Conservation (phyloP, 1,284 basidiomycete species). For the Sanghuangporus weigelae region DNA sequence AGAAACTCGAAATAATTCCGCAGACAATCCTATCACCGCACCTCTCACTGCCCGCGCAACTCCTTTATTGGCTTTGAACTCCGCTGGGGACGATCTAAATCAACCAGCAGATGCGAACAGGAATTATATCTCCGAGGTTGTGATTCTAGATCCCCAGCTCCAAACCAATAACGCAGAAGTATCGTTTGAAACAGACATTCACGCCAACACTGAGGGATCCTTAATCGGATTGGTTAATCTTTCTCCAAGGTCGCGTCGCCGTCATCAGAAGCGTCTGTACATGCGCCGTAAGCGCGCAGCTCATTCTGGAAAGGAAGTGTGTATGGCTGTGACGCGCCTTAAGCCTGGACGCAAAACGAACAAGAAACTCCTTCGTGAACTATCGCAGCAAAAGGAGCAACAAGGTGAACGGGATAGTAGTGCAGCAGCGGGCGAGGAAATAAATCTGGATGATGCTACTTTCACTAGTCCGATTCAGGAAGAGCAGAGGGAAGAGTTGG, state of each 20-base stretch:
- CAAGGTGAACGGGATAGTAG: background rate
- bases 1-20: too few relatives aligned
- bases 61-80: too few relatives aligned
- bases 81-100: too few relatives aligned
- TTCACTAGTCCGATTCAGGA: slow-evolving; percentile 3
- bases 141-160: too few relatives aligned
- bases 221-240: slow-evolving; percentile 24
- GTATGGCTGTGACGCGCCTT: slow-evolving; percentile 31
- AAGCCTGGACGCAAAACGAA: slow-evolving; percentile 43
- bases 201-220: background rate
- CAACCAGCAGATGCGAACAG: too few relatives aligned
- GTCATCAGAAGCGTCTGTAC: slow-evolving; percentile 55
- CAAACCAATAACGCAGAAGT: too few relatives aligned
- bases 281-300: slow-evolving; percentile 68
- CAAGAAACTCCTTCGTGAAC: slow-evolving; percentile 25
- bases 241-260: slow-evolving; percentile 52
- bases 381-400: background rate
- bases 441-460: background rate
- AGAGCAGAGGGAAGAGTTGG: slow-evolving; percentile 4
- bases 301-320: slow-evolving; percentile 32
- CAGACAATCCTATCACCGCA: too few relatives aligned
- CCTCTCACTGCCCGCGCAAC: background rate
- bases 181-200: background rate
- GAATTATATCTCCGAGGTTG: too few relatives aligned
- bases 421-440: background rate